These are phyloP conservation scores for Coemansia sp. DNA, from an alignment of 192 early-diverging fungal genomes.

Conservation along the genomic window DNA sequence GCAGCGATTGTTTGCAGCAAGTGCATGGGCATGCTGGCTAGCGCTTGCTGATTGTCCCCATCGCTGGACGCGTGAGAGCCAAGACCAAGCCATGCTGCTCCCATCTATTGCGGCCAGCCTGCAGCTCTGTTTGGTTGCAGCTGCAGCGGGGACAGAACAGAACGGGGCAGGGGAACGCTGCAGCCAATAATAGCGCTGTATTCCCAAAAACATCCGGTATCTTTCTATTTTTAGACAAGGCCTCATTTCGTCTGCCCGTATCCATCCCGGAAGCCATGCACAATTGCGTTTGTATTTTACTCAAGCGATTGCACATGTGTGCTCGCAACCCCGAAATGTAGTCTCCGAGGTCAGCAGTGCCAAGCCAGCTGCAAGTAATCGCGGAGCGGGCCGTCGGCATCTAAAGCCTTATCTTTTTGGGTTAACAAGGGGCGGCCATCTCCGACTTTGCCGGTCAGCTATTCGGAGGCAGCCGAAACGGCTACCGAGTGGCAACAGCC, in stretches of 20 bases:
- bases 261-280: slow-evolving; percentile 8
- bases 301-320: neutral
- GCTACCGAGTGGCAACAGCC: neutral
- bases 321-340: neutral
- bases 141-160: neutral
- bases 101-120: slow-evolving; percentile 9
- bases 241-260: neutral
- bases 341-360: slow-evolving; percentile 1
- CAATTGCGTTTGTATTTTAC: neutral
- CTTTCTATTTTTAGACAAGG: slow-evolving; percentile 7
- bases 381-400: slow-evolving; percentile 1
- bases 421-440: neutral
- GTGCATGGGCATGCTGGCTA: slow-evolving; percentile 1
- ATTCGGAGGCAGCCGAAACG: neutral
- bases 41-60: slow-evolving; percentile 6
- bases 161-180: neutral
- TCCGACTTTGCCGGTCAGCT: neutral
- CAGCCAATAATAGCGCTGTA: slow-evolving; percentile 7
- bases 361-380: slow-evolving; percentile 9
- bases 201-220: slow-evolving; percentile 2
- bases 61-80: slow-evolving; percentile 5
- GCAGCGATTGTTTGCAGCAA: slow-evolving; percentile 13
- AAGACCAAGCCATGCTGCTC: slow-evolving; percentile 10
- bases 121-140: slow-evolving; percentile 5
- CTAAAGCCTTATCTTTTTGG: neutral